A percentile compares a stretch with the other conserved stretches of the same genome.
phyloP scores from a whole-genome alignment of 2,329 filamentous ascomycete genomes.

The Neonectria faginata region DNA sequence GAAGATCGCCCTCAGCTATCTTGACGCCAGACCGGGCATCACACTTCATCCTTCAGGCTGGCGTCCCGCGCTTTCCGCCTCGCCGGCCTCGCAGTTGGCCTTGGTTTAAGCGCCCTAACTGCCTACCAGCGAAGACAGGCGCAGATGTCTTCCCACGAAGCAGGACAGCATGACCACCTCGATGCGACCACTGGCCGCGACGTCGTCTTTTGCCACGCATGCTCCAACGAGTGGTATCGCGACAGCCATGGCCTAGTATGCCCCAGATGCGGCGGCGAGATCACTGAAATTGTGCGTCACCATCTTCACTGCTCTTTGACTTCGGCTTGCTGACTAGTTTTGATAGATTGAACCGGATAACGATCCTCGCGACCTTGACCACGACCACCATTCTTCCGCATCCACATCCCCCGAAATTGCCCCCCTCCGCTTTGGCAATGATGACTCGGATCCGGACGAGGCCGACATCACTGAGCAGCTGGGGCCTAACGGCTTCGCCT shows the following conservation, averaged over 20 bases:
- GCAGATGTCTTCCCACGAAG: constrained; percentile 52
- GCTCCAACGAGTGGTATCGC: constrained; percentile 83
- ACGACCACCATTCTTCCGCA: constrained; percentile 47
- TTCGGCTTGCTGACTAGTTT: constrained; percentile 30
- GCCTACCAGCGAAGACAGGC: constrained; percentile 63
- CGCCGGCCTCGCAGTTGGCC: constrained; percentile 67
- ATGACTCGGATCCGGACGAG: constrained; percentile 68
- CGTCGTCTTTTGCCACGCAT: constrained; percentile 88
- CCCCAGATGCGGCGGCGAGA: constrained; percentile 80
- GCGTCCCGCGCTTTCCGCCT: constrained; percentile 67
- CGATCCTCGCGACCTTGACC: constrained; percentile 67
- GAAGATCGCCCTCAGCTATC: constrained; percentile 13
- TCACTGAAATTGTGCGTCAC: constrained; percentile 83
- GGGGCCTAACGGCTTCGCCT: constrained; percentile 57
- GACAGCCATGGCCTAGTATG: constrained; percentile 77
- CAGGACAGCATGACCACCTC: constrained; percentile 53
- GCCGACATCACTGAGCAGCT: constrained; percentile 67
- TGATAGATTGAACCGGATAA: constrained; percentile 64
- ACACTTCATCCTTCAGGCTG: constrained; percentile 56
- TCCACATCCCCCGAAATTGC: constrained; percentile 48
- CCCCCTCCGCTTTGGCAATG: constrained; percentile 46
- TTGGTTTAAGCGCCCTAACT: constrained; percentile 68
- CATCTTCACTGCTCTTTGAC: not conserved
- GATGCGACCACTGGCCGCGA: constrained; percentile 68
- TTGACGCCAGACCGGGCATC: constrained; percentile 14